Evolutionary conservation across 306 rosid genomes (phyloP).

Genomic region (Comarum palustre): DNA sequence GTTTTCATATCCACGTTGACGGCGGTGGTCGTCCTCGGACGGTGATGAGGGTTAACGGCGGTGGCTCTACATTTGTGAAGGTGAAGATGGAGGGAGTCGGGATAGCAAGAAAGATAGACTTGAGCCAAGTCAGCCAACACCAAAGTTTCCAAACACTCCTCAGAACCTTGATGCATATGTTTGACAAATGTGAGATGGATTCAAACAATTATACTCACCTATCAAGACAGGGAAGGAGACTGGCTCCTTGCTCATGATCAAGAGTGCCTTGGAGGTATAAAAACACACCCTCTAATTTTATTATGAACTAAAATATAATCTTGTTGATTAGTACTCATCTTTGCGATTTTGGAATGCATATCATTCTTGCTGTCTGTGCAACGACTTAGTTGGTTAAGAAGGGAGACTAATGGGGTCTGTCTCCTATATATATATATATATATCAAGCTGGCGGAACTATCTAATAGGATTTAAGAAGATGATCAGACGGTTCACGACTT

Average conservation of each 20-base stretch:
- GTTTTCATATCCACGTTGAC: slow-evolving; percentile 1
- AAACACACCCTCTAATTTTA: not conserved
- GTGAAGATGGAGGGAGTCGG: slow-evolving; percentile 92
- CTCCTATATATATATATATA: too few relatives aligned
- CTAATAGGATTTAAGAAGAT: too few relatives aligned
- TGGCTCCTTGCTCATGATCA: slow-evolving; percentile 69
- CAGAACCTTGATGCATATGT: slow-evolving; percentile 64
- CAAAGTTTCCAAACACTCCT: slow-evolving; percentile 47
- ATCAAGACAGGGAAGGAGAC: slow-evolving; percentile 72
- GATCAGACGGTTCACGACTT: too few relatives aligned
- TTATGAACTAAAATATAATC: not conserved
- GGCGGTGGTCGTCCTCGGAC: slow-evolving; percentile 17
- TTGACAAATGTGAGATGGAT: slow-evolving; percentile 51
- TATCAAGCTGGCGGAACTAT: too few relatives aligned
- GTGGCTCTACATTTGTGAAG: slow-evolving; percentile 46
- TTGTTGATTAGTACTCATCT: not conserved
- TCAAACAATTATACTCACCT: slow-evolving; percentile 48
- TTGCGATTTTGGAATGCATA: slow-evolving; percentile 34
- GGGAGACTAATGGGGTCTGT: not conserved
- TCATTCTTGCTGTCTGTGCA: slow-evolving; percentile 48
- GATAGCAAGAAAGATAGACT: slow-evolving; percentile 73
- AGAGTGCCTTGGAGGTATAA: slow-evolving; percentile 76
- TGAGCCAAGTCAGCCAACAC: slow-evolving; percentile 39
- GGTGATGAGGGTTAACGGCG: slow-evolving; percentile 15
- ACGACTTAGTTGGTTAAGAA: slow-evolving; percentile 58